Base-by-base conservation (phyloP, 1,139 yeast species). In the Debaryomyces subglobosus region DNA sequence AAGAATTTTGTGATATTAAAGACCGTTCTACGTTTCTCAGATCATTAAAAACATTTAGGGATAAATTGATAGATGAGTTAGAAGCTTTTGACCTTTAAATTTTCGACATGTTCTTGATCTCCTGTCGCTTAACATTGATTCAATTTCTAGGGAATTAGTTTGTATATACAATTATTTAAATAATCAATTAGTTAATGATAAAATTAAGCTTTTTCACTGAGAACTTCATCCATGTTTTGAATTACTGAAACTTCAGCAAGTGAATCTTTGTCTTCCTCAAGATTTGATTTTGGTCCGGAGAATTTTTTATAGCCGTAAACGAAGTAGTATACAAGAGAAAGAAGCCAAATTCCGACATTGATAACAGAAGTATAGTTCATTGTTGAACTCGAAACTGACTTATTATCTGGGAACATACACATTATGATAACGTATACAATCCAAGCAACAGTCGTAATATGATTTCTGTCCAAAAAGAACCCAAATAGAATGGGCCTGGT, bases 281-380 rank as follows among this genome's bases (percentile, higher is more conserved):
- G 61, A 50, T 72, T 71, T n/a, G 72, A 63, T 51, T 63, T 68
- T 8, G 78, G 77, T 1, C 76, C 77, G 10, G 65, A 51, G 53
- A 40, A 40, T 13, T 30, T 40, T 20, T 39, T 42, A 15, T 70
- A 74, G 47, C 81, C 83, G 57, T 78, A 78, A 2, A 64, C 59
- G 46, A 62, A 65, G 59, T 75, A 81, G 58, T 78, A 81, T 6
- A 71, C 46, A 48, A 72, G 55, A 0, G 85, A 70, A 5, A 80
- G 61, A 16, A 78, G 58, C 67, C 68, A 64, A 13, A 65, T 68
- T 7, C 69, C 60, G 0, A 77, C 74, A 8, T 78, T 78, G 48
- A 82, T 79, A 6, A 81, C 86, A 53, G 78, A 74, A 1, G 86
- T 81, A 58, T 83, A 83, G 59, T 83, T 83, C 87, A 83, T 82